These are phyloP conservation scores for Coemansia sp. DNA, from an alignment of 192 early-diverging fungal species.

Conservation along the genomic window DNA sequence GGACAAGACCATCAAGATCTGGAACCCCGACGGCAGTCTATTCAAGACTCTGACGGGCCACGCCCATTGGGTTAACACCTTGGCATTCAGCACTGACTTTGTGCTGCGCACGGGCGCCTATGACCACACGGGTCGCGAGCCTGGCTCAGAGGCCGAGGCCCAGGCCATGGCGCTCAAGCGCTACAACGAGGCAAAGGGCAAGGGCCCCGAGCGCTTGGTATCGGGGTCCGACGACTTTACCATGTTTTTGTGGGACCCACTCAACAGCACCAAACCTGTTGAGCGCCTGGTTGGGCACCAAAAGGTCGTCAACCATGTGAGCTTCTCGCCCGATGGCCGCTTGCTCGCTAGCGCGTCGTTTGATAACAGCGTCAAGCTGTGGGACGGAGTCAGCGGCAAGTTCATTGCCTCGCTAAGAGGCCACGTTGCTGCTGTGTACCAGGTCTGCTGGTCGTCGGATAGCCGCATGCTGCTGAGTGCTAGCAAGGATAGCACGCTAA, in stretches of 20 bases:
- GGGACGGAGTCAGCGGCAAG: slow-evolving; percentile 88
- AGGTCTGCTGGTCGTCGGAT: slow-evolving; percentile 92
- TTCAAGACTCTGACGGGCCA: slow-evolving; percentile 85
- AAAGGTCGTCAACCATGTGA: slow-evolving; percentile 91
- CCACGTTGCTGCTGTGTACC: slow-evolving; percentile 96
- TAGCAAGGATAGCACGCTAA: slow-evolving; percentile 89
- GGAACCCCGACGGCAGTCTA: slow-evolving; percentile 83
- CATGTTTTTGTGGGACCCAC: slow-evolving; percentile 93
- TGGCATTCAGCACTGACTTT: slow-evolving; percentile 90
- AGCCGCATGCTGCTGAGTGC: slow-evolving; percentile 87
- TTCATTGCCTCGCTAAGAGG: slow-evolving; percentile 91
- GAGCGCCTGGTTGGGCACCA: slow-evolving; percentile 90
- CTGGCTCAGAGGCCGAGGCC: slow-evolving; percentile 64
- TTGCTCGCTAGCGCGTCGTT: slow-evolving; percentile 90
- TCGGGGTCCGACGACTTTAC: slow-evolving; percentile 98
- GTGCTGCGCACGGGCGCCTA: slow-evolving; percentile 85
- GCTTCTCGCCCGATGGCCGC: slow-evolving; percentile 90
- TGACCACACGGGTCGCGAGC: slow-evolving; percentile 76
- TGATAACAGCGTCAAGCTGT: slow-evolving; percentile 96
- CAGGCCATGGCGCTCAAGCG: slow-evolving; percentile 71
- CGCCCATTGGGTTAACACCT: slow-evolving; percentile 95
- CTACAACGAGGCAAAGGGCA: slow-evolving; percentile 69
- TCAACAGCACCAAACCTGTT: slow-evolving; percentile 73
- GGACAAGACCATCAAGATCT: slow-evolving; percentile 96
- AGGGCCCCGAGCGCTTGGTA: slow-evolving; percentile 75